Conservation (phyloP, 225 moss, liverwort and hornwort species). For the Lunularia cruciata region DNA sequence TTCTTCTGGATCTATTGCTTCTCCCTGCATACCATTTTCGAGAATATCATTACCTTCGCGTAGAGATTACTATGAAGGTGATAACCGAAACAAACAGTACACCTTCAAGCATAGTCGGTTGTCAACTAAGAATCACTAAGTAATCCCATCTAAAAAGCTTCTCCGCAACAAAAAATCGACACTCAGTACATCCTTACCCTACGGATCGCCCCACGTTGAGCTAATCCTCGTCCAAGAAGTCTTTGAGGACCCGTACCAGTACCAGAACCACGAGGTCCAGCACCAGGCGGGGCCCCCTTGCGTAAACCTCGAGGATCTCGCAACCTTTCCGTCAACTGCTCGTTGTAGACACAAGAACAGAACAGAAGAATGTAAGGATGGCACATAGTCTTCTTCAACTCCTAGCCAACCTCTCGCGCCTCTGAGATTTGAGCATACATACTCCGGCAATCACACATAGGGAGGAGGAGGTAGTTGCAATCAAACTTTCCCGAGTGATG, state of each 20-base stretch:
- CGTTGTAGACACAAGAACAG: neutral
- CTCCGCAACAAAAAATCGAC: neutral
- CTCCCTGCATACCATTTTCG: slow-evolving; percentile 48
- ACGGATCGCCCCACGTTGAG: slow-evolving; percentile 61
- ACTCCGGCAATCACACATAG: too few relatives aligned
- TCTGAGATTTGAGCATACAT: too few relatives aligned
- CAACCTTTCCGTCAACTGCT: slow-evolving; percentile 86
- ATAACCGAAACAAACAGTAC: neutral
- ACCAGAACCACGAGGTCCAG: slow-evolving; percentile 50
- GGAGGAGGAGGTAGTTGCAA: too few relatives aligned
- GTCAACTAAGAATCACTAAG: neutral
- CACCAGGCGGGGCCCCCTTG: slow-evolving; percentile 57
- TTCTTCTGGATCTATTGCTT: slow-evolving; percentile 64
- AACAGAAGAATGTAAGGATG: neutral
- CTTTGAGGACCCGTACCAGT: slow-evolving; percentile 54
- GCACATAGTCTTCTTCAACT: too few relatives aligned
- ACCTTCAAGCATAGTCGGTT: neutral
- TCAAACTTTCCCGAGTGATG: too few relatives aligned
- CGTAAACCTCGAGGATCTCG: slow-evolving; percentile 96
- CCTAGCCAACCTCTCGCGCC: too few relatives aligned
- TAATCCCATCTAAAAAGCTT: neutral
- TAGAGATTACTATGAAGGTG: neutral
- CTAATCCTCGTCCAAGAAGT: slow-evolving; percentile 54
- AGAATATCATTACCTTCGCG: neutral
- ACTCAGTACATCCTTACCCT: slow-evolving; percentile 52